Conservation (phyloP, 2,329 filamentous ascomycete species). For the Verticillium isaacii region DNA sequence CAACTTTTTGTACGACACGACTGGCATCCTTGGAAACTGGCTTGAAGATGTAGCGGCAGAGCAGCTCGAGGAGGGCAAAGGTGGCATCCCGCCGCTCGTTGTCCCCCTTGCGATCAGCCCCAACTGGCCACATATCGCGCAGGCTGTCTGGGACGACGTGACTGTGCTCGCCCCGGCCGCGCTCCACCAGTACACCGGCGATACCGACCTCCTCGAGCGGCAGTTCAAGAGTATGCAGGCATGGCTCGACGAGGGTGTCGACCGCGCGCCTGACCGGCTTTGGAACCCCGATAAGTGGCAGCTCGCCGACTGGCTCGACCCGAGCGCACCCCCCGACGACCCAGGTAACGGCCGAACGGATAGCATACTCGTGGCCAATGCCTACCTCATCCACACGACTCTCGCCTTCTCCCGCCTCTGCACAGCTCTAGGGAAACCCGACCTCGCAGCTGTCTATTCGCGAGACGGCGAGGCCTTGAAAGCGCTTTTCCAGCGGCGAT, state of each 20-base stretch:
- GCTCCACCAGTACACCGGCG: constrained; percentile 30
- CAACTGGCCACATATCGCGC: constrained; percentile 17
- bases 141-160: constrained; percentile 38
- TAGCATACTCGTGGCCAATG: constrained; percentile 5
- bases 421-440: neutral
- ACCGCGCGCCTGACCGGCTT: constrained; percentile 24
- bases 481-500: constrained; percentile 22
- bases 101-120: constrained; percentile 26
- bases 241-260: constrained; percentile 16
- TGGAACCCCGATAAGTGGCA: constrained; percentile 35
- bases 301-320: constrained; percentile 16
- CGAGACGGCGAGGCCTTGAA: constrained; percentile 13
- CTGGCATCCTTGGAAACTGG: neutral
- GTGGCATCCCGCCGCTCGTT: constrained; percentile 21
- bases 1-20: neutral
- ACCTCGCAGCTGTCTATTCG: constrained; percentile 16
- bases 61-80: constrained; percentile 32
- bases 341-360: constrained; percentile 6
- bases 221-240: constrained; percentile 20
- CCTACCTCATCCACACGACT: constrained; percentile 7
- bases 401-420: constrained; percentile 3
- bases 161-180: constrained; percentile 33
- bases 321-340: constrained; percentile 2
- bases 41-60: constrained; percentile 10
- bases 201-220: constrained; percentile 26